Conservation (phyloP, 2,329 filamentous ascomycete species). For the Xylariales sp. region DNA sequence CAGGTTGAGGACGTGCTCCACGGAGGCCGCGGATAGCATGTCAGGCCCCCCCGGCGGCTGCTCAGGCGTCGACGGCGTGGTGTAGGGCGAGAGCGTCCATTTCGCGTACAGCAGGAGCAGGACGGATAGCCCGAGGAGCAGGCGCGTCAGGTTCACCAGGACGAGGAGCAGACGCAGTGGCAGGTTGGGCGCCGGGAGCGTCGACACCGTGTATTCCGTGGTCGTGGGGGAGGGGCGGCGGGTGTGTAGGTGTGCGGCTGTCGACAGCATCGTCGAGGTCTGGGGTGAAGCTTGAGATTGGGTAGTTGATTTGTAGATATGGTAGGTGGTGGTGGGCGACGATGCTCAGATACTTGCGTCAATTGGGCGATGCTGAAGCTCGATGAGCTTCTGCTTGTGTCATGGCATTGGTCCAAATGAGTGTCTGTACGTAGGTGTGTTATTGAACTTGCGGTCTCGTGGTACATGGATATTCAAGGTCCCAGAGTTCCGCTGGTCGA, state of each 20-base stretch:
- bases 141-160: conserved; percentile 38
- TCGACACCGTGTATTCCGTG: conserved; percentile 89
- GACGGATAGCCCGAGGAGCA: conserved; percentile 35
- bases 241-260: conserved; percentile 53
- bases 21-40: conserved; percentile 12
- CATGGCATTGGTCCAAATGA: not conserved
- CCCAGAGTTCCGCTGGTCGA: too few relatives aligned
- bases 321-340: not conserved
- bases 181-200: conserved; percentile 53
- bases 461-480: too few relatives aligned
- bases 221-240: conserved; percentile 78
- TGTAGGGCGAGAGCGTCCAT: conserved; percentile 33
- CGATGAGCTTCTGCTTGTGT: too few relatives aligned
- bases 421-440: too few relatives aligned
- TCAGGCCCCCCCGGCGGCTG: conserved; percentile 6
- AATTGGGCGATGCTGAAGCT: too few relatives aligned
- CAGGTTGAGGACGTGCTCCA: conserved; percentile 17
- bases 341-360: not conserved
- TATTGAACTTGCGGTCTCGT: too few relatives aligned
- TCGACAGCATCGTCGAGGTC: conserved; percentile 52
- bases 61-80: conserved; percentile 14
- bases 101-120: conserved; percentile 47
- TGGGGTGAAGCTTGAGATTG: too few relatives aligned
- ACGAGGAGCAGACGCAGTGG: conserved; percentile 41
- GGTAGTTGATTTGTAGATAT: too few relatives aligned